Evolutionary conservation across 768 basidiomycete genomes (phyloP).

Genomic region (Auricularia heimuer): DNA sequence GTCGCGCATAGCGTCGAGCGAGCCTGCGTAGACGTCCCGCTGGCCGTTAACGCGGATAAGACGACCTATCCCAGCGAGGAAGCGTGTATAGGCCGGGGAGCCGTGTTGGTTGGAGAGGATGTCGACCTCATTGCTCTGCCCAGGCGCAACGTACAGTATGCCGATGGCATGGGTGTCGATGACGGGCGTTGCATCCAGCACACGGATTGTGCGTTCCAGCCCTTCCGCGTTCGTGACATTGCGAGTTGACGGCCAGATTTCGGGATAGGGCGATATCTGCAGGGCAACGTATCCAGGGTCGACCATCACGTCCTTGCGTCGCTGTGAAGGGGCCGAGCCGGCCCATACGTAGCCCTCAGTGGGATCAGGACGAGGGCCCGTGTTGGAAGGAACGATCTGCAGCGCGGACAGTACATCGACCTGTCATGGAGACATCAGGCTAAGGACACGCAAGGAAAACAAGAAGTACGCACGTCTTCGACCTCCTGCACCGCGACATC

Average conservation of each 20-base stretch:
- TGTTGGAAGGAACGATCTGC: neutral
- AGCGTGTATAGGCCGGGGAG: slow-evolving; percentile 89
- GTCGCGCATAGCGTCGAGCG: slow-evolving; percentile 82
- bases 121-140: slow-evolving; percentile 73
- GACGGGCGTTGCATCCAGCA: slow-evolving; percentile 78
- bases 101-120: slow-evolving; percentile 88
- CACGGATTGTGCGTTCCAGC: slow-evolving; percentile 49
- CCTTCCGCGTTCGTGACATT: slow-evolving; percentile 42
- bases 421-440: neutral
- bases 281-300: slow-evolving; percentile 81
- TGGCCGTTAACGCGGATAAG: slow-evolving; percentile 85
- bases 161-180: slow-evolving; percentile 97
- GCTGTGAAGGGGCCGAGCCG: slow-evolving; percentile 74
- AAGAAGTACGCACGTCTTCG: slow-evolving; percentile 6
- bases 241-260: slow-evolving; percentile 33
- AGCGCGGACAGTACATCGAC: neutral
- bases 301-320: slow-evolving; percentile 74
- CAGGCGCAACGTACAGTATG: slow-evolving; percentile 90
- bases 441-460: neutral
- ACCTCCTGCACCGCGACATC: slow-evolving; percentile 11
- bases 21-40: slow-evolving; percentile 86
- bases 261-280: slow-evolving; percentile 72
- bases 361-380: slow-evolving; percentile 48
- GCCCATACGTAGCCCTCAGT: slow-evolving; percentile 87
- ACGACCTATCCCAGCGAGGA: slow-evolving; percentile 81